These are phyloP conservation scores for Xenosphaeropsis pyriputrescens DNA, from an alignment of 2,329 filamentous ascomycete species.

Conservation along the genomic window DNA sequence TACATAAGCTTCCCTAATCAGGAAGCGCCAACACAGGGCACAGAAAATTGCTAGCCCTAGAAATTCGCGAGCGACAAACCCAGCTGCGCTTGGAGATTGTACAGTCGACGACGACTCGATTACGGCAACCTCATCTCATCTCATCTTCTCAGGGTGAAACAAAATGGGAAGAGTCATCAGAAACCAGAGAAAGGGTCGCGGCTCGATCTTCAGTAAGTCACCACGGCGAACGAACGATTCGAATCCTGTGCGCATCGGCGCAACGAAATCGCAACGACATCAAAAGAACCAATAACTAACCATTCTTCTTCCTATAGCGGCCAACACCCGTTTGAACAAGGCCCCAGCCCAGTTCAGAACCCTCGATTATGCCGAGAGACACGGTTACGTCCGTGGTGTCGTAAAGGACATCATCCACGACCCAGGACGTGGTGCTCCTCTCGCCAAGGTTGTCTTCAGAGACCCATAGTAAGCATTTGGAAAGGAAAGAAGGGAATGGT, in stretches of 20 bases:
- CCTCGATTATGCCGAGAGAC: constrained; percentile 91
- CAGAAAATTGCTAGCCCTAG: too few species aligned
- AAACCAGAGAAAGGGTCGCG: constrained; percentile 66
- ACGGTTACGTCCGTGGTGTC: constrained; percentile 94
- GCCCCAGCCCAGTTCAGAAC: constrained; percentile 88
- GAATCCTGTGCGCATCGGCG: not conserved
- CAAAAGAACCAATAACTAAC: constrained; percentile 4
- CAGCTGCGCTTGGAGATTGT: too few species aligned
- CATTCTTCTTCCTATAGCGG: constrained; percentile 14
- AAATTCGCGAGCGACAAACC: too few species aligned
- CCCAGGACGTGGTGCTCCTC: constrained; percentile 86
- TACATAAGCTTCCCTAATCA: too few species aligned
- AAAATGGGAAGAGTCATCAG: constrained; percentile 43
- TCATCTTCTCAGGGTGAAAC: not conserved
- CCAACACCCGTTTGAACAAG: constrained; percentile 88
- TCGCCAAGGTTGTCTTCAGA: constrained; percentile 93
- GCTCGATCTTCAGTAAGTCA: constrained; percentile 61
- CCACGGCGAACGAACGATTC: too few species aligned
- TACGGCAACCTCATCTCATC: too few species aligned
- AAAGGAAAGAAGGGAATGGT: too few species aligned
- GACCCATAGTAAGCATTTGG: constrained; percentile 52
- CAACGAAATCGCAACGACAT: constrained; percentile 1
- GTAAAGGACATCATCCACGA: constrained; percentile 99
- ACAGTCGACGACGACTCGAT: too few species aligned
- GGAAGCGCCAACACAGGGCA: too few species aligned